Evolutionary conservation across 139 green algal species (phyloP).

Genomic region (Haematococcus lacustris): DNA sequence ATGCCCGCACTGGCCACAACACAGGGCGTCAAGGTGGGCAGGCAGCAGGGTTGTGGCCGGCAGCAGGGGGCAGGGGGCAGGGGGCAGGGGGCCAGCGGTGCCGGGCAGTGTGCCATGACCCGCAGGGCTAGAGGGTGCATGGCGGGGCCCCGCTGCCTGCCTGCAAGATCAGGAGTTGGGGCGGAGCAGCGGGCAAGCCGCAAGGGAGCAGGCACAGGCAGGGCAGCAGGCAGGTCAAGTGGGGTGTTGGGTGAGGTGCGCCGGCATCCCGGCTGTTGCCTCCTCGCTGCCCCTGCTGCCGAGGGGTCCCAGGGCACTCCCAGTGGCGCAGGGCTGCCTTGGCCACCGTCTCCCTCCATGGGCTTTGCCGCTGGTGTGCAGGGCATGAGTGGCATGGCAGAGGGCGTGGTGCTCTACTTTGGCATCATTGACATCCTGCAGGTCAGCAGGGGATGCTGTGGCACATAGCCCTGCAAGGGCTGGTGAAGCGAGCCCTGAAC

Average conservation of each 20-base stretch:
- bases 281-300: no score
- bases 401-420: constrained; percentile 80
- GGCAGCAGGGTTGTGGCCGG: no score
- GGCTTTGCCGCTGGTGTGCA: background rate
- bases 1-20: constrained; percentile 40
- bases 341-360: background rate
- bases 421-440: constrained; percentile 93
- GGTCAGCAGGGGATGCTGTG: constrained; percentile 20
- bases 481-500: no score
- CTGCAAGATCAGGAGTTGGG: background rate
- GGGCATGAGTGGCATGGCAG: background rate
- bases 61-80: no score
- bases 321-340: background rate
- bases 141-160: background rate
- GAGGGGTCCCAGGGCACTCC: no score
- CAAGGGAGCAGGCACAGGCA: no score
- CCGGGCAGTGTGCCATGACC: background rate
- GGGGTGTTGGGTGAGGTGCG: background rate
- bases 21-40: background rate
- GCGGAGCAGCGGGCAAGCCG: background rate
- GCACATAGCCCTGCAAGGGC: no score
- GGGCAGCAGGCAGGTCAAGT: background rate
- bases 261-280: background rate
- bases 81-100: no score
- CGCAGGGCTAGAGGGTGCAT: background rate